phyloP scores from a whole-genome alignment of 768 basidiomycete genomes.

The Termitomyces titanicus region DNA sequence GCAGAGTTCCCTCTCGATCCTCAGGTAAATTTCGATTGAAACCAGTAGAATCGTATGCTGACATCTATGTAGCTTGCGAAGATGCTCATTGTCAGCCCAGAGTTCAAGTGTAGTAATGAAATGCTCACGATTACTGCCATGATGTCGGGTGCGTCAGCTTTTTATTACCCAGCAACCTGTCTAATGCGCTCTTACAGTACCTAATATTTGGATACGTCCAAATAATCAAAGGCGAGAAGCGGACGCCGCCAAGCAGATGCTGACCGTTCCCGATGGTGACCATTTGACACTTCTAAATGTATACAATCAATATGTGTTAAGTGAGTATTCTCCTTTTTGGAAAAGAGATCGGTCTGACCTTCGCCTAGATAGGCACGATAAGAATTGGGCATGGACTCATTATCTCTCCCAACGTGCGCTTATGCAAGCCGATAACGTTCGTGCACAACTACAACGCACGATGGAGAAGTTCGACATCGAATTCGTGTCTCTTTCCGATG shows the following conservation, averaged over 20 bases:
- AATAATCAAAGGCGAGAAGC: slow-evolving; percentile 86
- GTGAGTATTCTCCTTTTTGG: slow-evolving; percentile 37
- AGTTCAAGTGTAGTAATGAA: slow-evolving; percentile 95
- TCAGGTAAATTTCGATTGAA: slow-evolving; percentile 50
- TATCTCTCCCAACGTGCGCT: slow-evolving; percentile 83
- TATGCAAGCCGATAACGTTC: slow-evolving; percentile 90
- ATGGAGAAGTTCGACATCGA: slow-evolving; percentile 92
- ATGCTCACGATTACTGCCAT: slow-evolving; percentile 94
- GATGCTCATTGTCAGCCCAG: slow-evolving; percentile 90
- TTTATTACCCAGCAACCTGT: not conserved
- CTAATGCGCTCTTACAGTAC: slow-evolving; percentile 46
- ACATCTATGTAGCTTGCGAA: slow-evolving; percentile 65
- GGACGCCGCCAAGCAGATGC: slow-evolving; percentile 83
- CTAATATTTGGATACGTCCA: slow-evolving; percentile 93
- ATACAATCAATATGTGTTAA: slow-evolving; percentile 86
- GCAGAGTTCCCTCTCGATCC: slow-evolving; percentile 99
- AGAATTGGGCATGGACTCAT: slow-evolving; percentile 89
- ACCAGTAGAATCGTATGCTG: not conserved
- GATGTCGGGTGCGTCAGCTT: slow-evolving; percentile 69
- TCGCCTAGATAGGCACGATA: slow-evolving; percentile 65
- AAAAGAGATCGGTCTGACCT: not conserved
- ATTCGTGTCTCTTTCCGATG: slow-evolving; percentile 62
- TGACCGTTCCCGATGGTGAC: slow-evolving; percentile 94
- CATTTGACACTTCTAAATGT: slow-evolving; percentile 94
- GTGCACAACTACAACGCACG: slow-evolving; percentile 78